Conservation (phyloP, 305 asterid species). For the Rubia tinctorum region DNA sequence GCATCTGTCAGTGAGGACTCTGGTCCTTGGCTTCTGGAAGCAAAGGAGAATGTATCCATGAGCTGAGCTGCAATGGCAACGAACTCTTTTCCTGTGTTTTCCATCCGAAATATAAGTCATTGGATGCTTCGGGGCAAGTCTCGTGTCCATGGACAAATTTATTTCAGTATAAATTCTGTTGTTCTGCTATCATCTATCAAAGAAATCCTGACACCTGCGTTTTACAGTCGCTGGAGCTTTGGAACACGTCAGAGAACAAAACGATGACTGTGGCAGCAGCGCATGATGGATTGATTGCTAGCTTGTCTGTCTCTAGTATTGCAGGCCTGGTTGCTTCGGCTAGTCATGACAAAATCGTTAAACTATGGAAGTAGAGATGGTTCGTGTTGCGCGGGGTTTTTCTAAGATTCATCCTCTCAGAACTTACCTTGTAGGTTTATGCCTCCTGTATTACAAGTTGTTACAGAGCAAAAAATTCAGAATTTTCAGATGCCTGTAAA, state of each 20-base stretch:
- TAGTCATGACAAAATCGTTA: conserved; percentile 84
- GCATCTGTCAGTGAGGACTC: conserved; percentile 94
- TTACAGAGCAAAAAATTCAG: background rate
- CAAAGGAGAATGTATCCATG: conserved; percentile 82
- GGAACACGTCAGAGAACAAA: conserved; percentile 88
- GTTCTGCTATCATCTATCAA: background rate
- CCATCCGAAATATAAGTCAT: conserved; percentile 84
- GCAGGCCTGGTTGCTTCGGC: conserved; percentile 93
- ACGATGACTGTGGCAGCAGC: conserved; percentile 83
- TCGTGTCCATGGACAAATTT: background rate
- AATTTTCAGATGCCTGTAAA: background rate
- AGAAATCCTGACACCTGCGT: background rate
- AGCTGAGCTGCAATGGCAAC: conserved; percentile 86
- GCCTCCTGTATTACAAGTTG: background rate
- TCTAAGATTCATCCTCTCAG: background rate
- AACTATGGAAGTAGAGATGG: conserved; percentile 64
- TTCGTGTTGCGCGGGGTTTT: background rate
- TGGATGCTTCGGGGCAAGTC: conserved; percentile 94
- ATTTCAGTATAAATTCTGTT: background rate
- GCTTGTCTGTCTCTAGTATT: conserved; percentile 67
- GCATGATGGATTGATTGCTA: conserved; percentile 79
- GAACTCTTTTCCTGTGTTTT: conserved; percentile 86
- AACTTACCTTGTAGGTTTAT: background rate
- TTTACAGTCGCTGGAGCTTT: conserved; percentile 85
- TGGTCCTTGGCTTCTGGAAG: conserved; percentile 80